Base-by-base conservation (phyloP, 1,139 yeast species). In the Meyerozyma guilliermondii region DNA sequence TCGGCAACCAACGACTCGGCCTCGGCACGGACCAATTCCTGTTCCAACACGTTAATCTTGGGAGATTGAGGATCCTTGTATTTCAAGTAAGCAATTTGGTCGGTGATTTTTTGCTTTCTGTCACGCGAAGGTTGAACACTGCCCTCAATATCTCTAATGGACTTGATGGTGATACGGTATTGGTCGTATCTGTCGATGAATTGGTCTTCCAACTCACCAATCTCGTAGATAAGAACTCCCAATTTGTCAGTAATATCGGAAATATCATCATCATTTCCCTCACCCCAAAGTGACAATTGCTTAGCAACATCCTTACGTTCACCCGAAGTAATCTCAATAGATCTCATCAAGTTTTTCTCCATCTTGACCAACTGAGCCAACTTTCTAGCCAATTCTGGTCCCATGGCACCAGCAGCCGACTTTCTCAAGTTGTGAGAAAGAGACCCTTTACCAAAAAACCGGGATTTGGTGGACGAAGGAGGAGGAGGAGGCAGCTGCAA, bases 1-100 rank as follows among this genome's bases (percentile, higher is more conserved):
- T 86, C 95, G 42, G 95, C 95, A 58, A 87, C 95, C 55, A 86
- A 75, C 42, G 91, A 83, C 67, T 87, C 95, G 45, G 95, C 95
- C 68, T 87, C 95, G 39, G 94, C 94, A 69, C 95, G 79, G 46
- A 87, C 95, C 62, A 86, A 74, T 65, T 86, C 94, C 68, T 87
- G 95, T 68, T 87, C 95, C 62, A 85, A 76, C 47, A 85, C 87
- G 50, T 80, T 79, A 53, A 87, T 81, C 68, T 85, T 85, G 59
- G 92, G 86, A 36, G 89, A 82, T 63, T 81, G 86, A 42, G 94
- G 92, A 64, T 83, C 92, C 70, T 84, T 84, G 71, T 84, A 85
- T 66, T 85, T 84, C 64, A 85, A 71, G 66, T 81, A 80, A 50
- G 92, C 94, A 66, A 86, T 85, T 64, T 83, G 84, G 60, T 85